Base-by-base conservation (phyloP, 257 asterid species). In the Asclepias syriaca region DNA sequence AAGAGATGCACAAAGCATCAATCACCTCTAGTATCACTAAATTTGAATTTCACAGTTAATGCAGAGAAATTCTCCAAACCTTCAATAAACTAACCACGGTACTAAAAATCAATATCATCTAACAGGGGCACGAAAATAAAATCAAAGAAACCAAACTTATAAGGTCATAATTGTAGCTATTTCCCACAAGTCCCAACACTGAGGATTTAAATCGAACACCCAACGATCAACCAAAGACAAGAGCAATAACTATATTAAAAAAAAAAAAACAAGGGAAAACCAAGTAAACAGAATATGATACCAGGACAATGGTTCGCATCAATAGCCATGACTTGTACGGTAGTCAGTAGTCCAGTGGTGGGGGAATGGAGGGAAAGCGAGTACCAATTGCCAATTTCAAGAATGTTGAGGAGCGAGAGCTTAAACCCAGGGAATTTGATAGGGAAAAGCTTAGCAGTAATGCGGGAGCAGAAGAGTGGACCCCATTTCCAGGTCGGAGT, bases 271-370 rank as follows among this genome's bases (percentile, higher is more conserved):
- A 12, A 55, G 19, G 14, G 15, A 9, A 53, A 66, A 46, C 15
- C 3, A 43, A 55, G 34, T 22, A 15, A 2, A 29, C n/a, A 40
- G 68, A 82, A 49, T 22, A 3, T 5, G 37, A 3, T 78, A 86
- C 86, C 97, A 1, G 95, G 96, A 77, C 96, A 92, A 66, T 92
- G 97, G 53, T 87, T 80, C 70, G 97, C 98, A 60, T 92, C 96
- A 53, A 92, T 77, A 68, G 96, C 87, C 85, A 78, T 85, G 79
- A 88, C 84, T 37, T 57, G 59, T 70, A 92, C 76, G 34, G 73
- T 70, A 21, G 83, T 56, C 43, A 77, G 18, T 16, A 77, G 82
- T 9, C 88, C 89, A 49, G 91, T 80, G 40, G 96, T 84, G 40
- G 93, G 90, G 5, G 84, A 40, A 15, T 56, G 69, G 65, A 90